A percentile compares a stretch with the other conserved stretches of the same genome.
These are phyloP conservation scores for Sindora glabra DNA, from an alignment of 306 rosid species.

Conservation along the genomic window DNA sequence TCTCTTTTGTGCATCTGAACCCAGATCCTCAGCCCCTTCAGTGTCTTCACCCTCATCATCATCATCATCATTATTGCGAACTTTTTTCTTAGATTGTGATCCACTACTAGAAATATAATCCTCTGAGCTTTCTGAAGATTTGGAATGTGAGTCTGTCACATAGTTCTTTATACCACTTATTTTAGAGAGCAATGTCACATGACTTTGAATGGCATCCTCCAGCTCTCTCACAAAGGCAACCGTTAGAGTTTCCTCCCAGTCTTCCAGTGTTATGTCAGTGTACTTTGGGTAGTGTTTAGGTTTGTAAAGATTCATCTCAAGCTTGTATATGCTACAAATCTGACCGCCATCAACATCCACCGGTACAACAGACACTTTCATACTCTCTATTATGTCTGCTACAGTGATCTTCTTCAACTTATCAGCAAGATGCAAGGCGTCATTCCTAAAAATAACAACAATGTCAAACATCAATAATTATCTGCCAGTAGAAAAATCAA, in stretches of 20 bases:
- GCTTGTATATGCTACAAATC: conserved; percentile 69
- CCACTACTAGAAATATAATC: conserved; percentile 29
- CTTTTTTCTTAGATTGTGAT: conserved; percentile 30
- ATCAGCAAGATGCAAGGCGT: conserved; percentile 56
- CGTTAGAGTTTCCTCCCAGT: conserved; percentile 61
- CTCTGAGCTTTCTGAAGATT: conserved; percentile 28
- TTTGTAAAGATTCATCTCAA: conserved; percentile 51
- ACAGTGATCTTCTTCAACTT: conserved; percentile 78
- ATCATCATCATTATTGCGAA: conserved; percentile 3
- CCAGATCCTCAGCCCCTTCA: conserved; percentile 69
- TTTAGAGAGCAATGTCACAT: conserved; percentile 46
- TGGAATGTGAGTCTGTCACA: conserved; percentile 16
- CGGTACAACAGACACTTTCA: conserved; percentile 63
- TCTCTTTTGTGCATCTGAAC: conserved; percentile 59
- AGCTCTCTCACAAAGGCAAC: conserved; percentile 51
- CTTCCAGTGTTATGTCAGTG: conserved; percentile 36
- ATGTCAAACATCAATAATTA: neutral
- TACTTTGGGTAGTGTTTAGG: conserved; percentile 58
- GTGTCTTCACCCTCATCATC: conserved; percentile 32
- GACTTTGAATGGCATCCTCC: conserved; percentile 71
- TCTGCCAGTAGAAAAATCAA: neutral
- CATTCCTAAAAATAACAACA: conserved; percentile 46
- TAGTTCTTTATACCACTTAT: conserved; percentile 64
- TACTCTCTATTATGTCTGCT: conserved; percentile 70
- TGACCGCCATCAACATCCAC: conserved; percentile 19